Percentiles rank a stretch among this genome's conserved stretches.
phyloP scores from a whole-genome alignment of 2,329 filamentous ascomycete genomes.

The Piedraia hortae region DNA sequence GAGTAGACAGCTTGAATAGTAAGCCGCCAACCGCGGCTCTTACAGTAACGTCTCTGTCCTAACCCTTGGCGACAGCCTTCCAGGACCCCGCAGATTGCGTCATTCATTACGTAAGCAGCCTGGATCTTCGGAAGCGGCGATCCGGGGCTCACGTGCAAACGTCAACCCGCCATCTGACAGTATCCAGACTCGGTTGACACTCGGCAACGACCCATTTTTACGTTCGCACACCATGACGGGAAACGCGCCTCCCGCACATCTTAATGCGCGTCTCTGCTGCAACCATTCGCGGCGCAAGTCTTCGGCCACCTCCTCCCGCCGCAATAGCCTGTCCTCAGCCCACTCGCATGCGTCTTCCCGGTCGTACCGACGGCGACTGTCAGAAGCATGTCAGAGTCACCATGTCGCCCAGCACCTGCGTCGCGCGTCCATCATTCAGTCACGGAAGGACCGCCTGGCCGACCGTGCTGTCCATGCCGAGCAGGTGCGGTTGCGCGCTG shows the following conservation, averaged over 20 bases:
- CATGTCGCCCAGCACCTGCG: conserved; percentile 54
- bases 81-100: no score
- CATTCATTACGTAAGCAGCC: no score
- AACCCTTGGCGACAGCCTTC: no score
- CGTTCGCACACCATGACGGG: no score
- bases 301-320: conserved; percentile 50
- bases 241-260: conserved; percentile 47
- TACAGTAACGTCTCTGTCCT: no score
- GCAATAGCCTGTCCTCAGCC: conserved; percentile 52
- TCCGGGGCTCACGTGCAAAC: no score
- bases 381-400: conserved; percentile 32
- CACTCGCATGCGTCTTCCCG: conserved; percentile 42
- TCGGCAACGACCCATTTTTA: no score
- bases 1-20: no score
- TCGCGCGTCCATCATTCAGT: conserved; percentile 53
- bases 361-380: conserved; percentile 18
- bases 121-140: no score
- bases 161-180: no score
- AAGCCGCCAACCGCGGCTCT: no score
- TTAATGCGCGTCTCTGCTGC: conserved; percentile 51
- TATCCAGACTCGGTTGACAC: no score
- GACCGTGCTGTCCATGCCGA: conserved; percentile 61
- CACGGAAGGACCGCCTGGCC: conserved; percentile 50
- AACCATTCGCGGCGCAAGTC: conserved; percentile 36
- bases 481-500: conserved; percentile 51